These are phyloP conservation scores for Iris pallida DNA, from an alignment of 116 monocot species.

Conservation along the genomic window DNA sequence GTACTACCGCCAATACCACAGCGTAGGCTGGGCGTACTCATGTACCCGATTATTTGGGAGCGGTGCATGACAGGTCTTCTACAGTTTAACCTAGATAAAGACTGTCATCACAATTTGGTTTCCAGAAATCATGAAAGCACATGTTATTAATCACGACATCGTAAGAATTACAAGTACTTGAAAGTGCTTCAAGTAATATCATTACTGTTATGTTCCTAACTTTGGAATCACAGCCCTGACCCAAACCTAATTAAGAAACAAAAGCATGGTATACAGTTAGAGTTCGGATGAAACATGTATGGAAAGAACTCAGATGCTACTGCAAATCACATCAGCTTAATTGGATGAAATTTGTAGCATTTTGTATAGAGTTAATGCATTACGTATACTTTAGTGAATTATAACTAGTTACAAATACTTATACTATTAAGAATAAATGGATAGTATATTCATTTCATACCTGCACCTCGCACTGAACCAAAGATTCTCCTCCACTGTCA, in stretches of 20 bases:
- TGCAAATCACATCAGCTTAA: neutral
- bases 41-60: too few relatives aligned
- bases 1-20: too few relatives aligned
- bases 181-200: neutral
- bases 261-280: neutral
- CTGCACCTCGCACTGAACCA: constrained; percentile 99
- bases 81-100: neutral
- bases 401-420: neutral
- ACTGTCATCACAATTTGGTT: neutral
- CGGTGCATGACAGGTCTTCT: too few relatives aligned
- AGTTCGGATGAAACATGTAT: neutral
- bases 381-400: neutral
- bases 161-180: neutral
- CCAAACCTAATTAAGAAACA: neutral
- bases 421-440: neutral
- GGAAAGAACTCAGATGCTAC: neutral
- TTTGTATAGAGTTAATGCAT: neutral
- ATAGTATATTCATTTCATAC: constrained; percentile 28
- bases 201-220: neutral
- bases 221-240: neutral
- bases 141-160: neutral
- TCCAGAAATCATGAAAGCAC: neutral
- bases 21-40: too few relatives aligned
- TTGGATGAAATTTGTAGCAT: neutral
- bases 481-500: constrained; percentile 98